Percentiles rank a stretch among this genome's conserved stretches.
Conservation (phyloP, 306 rosid genomes). For the Cicer cuneatum region DNA sequence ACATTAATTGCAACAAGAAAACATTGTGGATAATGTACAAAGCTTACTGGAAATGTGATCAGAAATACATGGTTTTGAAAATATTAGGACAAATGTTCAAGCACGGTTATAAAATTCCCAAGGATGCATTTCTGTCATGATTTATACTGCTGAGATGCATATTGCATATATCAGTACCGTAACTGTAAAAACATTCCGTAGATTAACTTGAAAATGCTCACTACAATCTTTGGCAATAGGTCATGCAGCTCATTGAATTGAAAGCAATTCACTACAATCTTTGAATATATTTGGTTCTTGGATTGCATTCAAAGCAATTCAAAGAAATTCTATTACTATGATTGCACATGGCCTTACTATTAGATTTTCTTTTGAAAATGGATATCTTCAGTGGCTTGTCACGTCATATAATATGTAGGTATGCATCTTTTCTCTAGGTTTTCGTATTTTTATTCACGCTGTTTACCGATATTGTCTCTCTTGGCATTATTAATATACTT, state of each 20-base stretch:
- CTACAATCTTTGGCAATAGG: constrained; percentile 33
- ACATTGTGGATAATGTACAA: constrained; percentile 75
- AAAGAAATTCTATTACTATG: constrained; percentile 52
- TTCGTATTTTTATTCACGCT: constrained; percentile 2
- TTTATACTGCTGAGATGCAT: constrained; percentile 39
- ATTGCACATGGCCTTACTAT: constrained; percentile 53
- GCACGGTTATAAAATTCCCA: constrained; percentile 71
- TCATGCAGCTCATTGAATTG: constrained; percentile 27
- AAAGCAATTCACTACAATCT: constrained; percentile 29
- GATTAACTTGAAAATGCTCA: constrained; percentile 4
- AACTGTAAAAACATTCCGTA: constrained; percentile 21
- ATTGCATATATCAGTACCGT: constrained; percentile 28
- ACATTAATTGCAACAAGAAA: constrained; percentile 47
- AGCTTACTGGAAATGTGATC: constrained; percentile 57
- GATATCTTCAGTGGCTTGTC: constrained; percentile 32
- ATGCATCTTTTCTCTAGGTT: constrained; percentile 36
- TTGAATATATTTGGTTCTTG: constrained; percentile 33
- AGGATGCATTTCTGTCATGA: constrained; percentile 51
- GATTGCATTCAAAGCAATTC: constrained; percentile 45
- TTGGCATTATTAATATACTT: constrained; percentile 5
- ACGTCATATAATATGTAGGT: constrained; percentile 43
- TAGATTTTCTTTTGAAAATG: neutral
- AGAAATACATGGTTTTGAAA: constrained; percentile 61
- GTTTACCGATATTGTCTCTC: neutral
- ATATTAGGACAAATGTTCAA: constrained; percentile 73